phyloP scores from a whole-genome alignment of 78 protist genomes.

The Dictyostelium purpureum region DNA sequence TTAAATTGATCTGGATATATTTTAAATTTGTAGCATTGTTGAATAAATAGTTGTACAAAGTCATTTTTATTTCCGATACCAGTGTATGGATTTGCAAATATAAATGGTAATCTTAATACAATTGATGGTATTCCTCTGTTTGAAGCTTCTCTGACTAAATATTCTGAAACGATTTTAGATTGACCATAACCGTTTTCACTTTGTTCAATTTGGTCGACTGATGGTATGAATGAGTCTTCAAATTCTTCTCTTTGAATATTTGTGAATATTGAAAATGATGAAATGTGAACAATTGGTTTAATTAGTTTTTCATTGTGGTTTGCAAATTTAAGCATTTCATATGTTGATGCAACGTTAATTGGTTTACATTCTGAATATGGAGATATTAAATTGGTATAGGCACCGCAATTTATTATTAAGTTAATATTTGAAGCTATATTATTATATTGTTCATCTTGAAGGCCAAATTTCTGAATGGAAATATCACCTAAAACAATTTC shows the following conservation, averaged over 20 bases:
- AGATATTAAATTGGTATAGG: neutral
- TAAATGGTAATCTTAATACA: neutral
- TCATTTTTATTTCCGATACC: neutral
- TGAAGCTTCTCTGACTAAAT: neutral
- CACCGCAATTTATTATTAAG: neutral
- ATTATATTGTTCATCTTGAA: neutral
- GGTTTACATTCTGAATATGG: conserved; percentile 1
- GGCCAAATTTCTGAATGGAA: conserved; percentile 6
- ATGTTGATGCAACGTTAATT: neutral
- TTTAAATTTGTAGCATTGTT: neutral
- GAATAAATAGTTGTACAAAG: neutral
- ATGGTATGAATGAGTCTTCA: too few species aligned
- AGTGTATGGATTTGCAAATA: neutral
- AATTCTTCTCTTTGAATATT: too few species aligned
- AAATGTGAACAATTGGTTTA: too few species aligned
- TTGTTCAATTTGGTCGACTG: neutral
- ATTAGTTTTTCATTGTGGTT: too few species aligned
- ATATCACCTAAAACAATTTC: conserved; percentile 10
- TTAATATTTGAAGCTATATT: neutral
- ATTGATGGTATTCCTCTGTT: conserved; percentile 44
- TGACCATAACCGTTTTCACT: conserved; percentile 16
- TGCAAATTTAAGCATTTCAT: neutral
- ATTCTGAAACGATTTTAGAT: conserved; percentile 28
- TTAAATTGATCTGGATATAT: too few species aligned
- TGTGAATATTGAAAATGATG: too few species aligned